phyloP scores from a whole-genome alignment of 768 basidiomycete genomes.

The Nidula microcarpa region DNA sequence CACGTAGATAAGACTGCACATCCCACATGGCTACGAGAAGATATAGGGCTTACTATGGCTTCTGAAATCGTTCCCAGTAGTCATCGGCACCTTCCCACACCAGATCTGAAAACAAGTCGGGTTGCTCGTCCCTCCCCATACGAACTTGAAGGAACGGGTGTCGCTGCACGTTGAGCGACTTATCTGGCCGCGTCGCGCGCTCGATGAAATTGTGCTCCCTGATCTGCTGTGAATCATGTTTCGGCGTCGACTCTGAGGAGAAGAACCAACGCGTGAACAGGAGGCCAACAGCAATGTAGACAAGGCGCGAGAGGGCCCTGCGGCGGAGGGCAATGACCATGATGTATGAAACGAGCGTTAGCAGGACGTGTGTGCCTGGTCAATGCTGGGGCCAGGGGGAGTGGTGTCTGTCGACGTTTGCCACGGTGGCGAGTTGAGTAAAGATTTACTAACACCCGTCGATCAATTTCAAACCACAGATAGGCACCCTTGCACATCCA shows the following conservation, averaged over 20 bases:
- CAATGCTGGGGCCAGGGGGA: neutral
- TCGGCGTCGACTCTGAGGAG: slow-evolving; percentile 20
- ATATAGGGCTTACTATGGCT: slow-evolving; percentile 70
- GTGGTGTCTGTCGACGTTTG: neutral
- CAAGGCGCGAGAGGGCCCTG: slow-evolving; percentile 43
- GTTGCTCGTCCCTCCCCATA: slow-evolving; percentile 80
- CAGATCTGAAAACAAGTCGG: slow-evolving; percentile 75
- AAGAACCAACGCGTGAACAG: slow-evolving; percentile 33
- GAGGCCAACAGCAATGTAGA: slow-evolving; percentile 24
- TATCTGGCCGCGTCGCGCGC: slow-evolving; percentile 59
- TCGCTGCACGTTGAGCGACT: slow-evolving; percentile 82
- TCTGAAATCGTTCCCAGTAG: slow-evolving; percentile 91
- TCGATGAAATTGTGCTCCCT: slow-evolving; percentile 51
- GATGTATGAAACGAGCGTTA: slow-evolving; percentile 1
- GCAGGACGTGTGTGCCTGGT: neutral
- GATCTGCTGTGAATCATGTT: slow-evolving; percentile 36
- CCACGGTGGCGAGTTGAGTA: too few species aligned
- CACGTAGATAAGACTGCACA: too few species aligned
- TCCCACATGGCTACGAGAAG: too few species aligned
- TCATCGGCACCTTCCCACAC: slow-evolving; percentile 77
- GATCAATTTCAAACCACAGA: too few species aligned
- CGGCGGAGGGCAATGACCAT: slow-evolving; percentile 46
- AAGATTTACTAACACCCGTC: too few species aligned
- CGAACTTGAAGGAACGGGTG: slow-evolving; percentile 86
- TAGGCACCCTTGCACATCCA: too few species aligned